Evolutionary conservation across 1,139 yeast species (phyloP), one percentile per base, ranked within the genome.

Genomic region (Ogataea hybrid): DNA sequence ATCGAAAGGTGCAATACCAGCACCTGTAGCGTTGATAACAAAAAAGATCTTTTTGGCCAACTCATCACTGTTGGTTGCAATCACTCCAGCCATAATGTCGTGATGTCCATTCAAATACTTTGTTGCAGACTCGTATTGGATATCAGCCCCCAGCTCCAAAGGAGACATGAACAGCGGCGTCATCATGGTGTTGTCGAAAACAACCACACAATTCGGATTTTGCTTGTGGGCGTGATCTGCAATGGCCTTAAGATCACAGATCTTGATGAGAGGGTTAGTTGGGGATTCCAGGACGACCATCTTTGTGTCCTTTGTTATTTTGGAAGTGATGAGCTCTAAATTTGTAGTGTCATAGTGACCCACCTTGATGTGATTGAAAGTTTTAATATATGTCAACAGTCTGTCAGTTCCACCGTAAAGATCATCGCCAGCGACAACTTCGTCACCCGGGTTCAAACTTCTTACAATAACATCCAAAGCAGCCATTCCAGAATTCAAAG

Each of bases 151-250:
- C 53, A 84, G 73, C 52, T 84, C 87, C 53, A 89, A 72, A 2
- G 97, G 97, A 12, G 84, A 75, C 82, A 87, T 82, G 57, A 84
- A 72, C 44, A 89, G 65, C 4, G 97, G 97, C 14, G 95, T 82
- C 90, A 89, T 83, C 97, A 89, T 89, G 50, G 97, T 89, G 70
- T 90, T 89, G 65, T 89, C 97, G 50, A 89, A 90, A 9, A 87
- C 95, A 28, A 88, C 87, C 32, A 84, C 62, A 37, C 85, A 72
- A 35, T 81, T 73, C 12, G 94, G 89, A 57, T 77, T 84, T 33
- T 73, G 71, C 35, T 65, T 61, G 59, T 87, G 94, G 25, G 90
- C 92, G 50, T 77, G 70, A 33, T 69, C 68, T 28, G 89, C 68
- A 44, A 88, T 80, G 25, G 77, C 65, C 47, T 76, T 79, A 39